phyloP scores from a whole-genome alignment of 495 filamentous ascomycete species.

The Rusavskia elegans region DNA sequence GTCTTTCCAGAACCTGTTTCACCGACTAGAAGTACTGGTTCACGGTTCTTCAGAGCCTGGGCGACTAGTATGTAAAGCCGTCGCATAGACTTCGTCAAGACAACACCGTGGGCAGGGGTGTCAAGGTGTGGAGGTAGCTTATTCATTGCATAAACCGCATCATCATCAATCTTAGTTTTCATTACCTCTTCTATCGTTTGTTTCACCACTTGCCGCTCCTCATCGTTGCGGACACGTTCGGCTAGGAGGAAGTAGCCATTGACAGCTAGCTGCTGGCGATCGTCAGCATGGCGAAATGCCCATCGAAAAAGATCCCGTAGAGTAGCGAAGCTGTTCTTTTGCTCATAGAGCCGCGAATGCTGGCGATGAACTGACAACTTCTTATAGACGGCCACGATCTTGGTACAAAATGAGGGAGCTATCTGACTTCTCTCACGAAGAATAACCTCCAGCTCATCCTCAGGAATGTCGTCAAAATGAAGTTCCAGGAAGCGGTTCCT shows the following conservation, averaged over 20 bases:
- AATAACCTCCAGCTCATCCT: conserved; percentile 87
- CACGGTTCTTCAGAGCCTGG: conserved; percentile 72
- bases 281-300: conserved; percentile 76
- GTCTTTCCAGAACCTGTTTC: conserved; percentile 98
- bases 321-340: conserved; percentile 94
- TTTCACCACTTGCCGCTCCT: conserved; percentile 74
- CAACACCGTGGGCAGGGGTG: conserved; percentile 34
- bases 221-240: conserved; percentile 81
- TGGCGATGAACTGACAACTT: conserved; percentile 80
- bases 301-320: conserved; percentile 92
- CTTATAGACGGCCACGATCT: conserved; percentile 88
- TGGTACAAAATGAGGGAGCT: conserved; percentile 76
- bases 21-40: conserved; percentile 85
- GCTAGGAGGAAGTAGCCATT: conserved; percentile 94
- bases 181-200: conserved; percentile 83
- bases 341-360: conserved; percentile 80
- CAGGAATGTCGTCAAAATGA: conserved; percentile 95
- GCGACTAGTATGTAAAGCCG: conserved; percentile 74
- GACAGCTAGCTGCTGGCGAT: conserved; percentile 70
- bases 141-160: conserved; percentile 47
- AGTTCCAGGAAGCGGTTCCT: conserved; percentile 93
- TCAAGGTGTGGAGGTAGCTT: conserved; percentile 28
- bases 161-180: conserved; percentile 66
- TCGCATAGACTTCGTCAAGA: conserved; percentile 93
- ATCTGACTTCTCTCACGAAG: conserved; percentile 74